Evolutionary conservation across 2,329 filamentous ascomycete species (phyloP), one percentile per base, ranked within the genome.

Genomic region (Thielaviopsis ethacetica): DNA sequence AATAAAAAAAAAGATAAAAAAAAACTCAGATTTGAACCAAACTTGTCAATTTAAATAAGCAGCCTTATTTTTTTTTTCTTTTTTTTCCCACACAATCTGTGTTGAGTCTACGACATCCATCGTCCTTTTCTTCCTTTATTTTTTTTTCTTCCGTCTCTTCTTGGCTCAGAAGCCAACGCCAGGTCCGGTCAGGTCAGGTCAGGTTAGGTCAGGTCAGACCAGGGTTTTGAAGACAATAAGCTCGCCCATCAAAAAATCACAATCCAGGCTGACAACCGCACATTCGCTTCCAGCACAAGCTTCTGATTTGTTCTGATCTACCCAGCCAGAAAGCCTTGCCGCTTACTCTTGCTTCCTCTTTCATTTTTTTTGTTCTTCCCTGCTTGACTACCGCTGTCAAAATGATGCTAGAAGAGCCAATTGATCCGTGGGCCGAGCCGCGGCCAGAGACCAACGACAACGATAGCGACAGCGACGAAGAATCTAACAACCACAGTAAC

Each of bases 341-440:
- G 9, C 34, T 47, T 52, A n/a, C 34, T 57, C 19, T 38, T 57
- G 7, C 22, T 26, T 22, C 10, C 44, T 12, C 21, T 6, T 13
- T 53, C 24, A 26, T 30, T 21, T 13, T 34, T 26, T 10, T 27
- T n/a, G n/a, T n/a, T 41, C 22, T 53, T 51, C 30, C 22, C 50
- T 17, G 10, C 56, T 34, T 49, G n/a, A n/a, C 26, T 12, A 22
- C 30, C 22, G 13, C 44, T 41, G 38, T 26, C 21, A 55, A 54
- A 56, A 60, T 59, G 57, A 58, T 59, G 41, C 49, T 24, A 10
- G 57, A 62, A 57, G 58, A 62, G 38, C 60, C 60, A 44, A 60
- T 59, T 53, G 57, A 60, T 26, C 54, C 54, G 34, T 62, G 57
- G 60, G 58, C 56, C 41, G 60, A 62, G 12, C 50, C 51, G 30